Conservation (phyloP, 2,329 filamentous ascomycete species). For the Alternaria hordeiaustralica region DNA sequence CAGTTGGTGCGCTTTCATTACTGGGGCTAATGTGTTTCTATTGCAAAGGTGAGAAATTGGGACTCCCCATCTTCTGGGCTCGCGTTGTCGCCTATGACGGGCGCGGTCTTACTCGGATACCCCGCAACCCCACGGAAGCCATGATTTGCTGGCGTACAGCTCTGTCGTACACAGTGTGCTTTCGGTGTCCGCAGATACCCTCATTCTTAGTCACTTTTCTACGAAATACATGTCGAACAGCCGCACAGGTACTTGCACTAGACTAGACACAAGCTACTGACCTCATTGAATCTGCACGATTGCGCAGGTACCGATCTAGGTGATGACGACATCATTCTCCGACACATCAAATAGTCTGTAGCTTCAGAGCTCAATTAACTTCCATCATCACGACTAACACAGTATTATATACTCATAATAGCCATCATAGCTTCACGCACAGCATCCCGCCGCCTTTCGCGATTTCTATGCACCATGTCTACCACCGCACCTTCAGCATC, state of each 20-base stretch:
- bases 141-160: not conserved
- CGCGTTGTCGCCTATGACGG: not conserved
- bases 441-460: slow-evolving; percentile 47
- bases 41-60: not conserved
- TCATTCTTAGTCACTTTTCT: not conserved
- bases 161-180: not conserved
- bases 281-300: slow-evolving; percentile 15
- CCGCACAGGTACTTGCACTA: not conserved
- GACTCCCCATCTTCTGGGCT: not conserved
- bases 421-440: slow-evolving; percentile 50
- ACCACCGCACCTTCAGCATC: slow-evolving; percentile 50
- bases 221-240: not conserved
- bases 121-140: not conserved
- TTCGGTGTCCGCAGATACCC: not conserved
- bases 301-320: slow-evolving; percentile 8
- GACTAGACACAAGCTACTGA: slow-evolving; percentile 3
- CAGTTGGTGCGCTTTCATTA: not conserved
- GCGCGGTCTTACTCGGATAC: not conserved
- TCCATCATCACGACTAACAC: slow-evolving; percentile 1
- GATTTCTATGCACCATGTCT: slow-evolving; percentile 54
- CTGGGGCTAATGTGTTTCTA: not conserved
- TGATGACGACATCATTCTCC: slow-evolving; percentile 30
- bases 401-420: slow-evolving; percentile 8
- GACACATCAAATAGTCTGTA: slow-evolving; percentile 6
- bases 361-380: not conserved